phyloP scores from a whole-genome alignment of 2,329 filamentous ascomycete species.

The Bipolaris bicolor region DNA sequence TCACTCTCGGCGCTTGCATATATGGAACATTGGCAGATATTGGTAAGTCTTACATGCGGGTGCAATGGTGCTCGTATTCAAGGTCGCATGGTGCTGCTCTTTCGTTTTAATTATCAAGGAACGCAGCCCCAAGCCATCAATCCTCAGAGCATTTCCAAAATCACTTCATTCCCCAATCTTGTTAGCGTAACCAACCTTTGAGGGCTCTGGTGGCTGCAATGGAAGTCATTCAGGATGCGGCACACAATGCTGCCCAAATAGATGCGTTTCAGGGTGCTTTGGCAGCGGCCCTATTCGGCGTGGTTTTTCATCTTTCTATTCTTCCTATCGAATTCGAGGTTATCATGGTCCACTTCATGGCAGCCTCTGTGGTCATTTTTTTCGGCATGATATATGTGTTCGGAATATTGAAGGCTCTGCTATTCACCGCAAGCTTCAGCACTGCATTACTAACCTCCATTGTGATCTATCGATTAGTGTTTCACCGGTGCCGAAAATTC shows the following conservation, averaged over 20 bases:
- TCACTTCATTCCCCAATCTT: too few relatives aligned
- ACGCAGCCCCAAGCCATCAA: too few relatives aligned
- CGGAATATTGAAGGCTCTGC: constrained; percentile 12
- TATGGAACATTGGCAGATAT: too few relatives aligned
- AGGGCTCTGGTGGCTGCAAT: not conserved
- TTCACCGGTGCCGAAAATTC: constrained; percentile 35
- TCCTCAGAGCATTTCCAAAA: too few relatives aligned
- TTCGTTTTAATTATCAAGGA: too few relatives aligned
- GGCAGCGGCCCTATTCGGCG: constrained; percentile 19
- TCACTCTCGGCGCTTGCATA: too few relatives aligned
- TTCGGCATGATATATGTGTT: constrained; percentile 17
- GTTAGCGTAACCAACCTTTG: not conserved
- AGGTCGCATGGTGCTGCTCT: too few relatives aligned
- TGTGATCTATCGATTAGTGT: constrained; percentile 29
- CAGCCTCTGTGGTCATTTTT: constrained; percentile 14
- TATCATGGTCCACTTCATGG: constrained; percentile 35
- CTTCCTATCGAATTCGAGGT: constrained; percentile 31
- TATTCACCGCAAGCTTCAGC: constrained; percentile 19
- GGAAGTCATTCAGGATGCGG: constrained; percentile 6
- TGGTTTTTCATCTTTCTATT: constrained; percentile 28
- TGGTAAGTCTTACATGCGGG: too few relatives aligned
- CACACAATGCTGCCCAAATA: not conserved
- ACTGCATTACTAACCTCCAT: constrained; percentile 28
- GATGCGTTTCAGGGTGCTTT: constrained; percentile 2
- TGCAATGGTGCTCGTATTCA: too few relatives aligned